These are phyloP conservation scores for Mycena crocata DNA, from an alignment of 768 basidiomycete species.

Conservation along the genomic window DNA sequence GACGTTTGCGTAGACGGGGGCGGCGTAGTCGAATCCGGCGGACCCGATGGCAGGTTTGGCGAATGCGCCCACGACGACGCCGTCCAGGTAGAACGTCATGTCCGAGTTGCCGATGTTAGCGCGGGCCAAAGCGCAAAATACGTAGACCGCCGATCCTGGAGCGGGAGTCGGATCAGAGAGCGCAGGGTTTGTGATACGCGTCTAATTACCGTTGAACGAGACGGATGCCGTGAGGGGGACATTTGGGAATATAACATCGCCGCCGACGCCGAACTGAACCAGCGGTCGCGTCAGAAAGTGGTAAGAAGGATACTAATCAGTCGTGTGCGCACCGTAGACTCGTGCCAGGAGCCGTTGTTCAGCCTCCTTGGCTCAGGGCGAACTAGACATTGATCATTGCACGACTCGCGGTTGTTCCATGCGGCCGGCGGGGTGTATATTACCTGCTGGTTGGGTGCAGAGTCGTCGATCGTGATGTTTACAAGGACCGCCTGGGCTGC, in stretches of 20 bases:
- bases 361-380: conserved; percentile 35
- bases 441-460: conserved; percentile 48
- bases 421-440: conserved; percentile 45
- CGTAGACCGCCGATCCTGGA: conserved; percentile 58
- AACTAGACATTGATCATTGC: conserved; percentile 39
- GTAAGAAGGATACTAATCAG: not conserved
- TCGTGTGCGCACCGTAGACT: conserved; percentile 37
- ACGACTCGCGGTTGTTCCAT: conserved; percentile 47
- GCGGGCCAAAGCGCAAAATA: conserved; percentile 51
- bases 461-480: conserved; percentile 59
- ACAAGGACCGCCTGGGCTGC: conserved; percentile 35
- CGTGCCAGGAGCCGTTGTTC: conserved; percentile 49
- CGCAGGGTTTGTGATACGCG: not conserved
- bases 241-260: conserved; percentile 31
- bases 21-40: conserved; percentile 40
- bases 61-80: conserved; percentile 41
- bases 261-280: conserved; percentile 26
- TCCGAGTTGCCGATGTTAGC: conserved; percentile 41
- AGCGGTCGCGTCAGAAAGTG: conserved; percentile 6
- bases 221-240: conserved; percentile 42
- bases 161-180: conserved; percentile 4
- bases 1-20: conserved; percentile 44
- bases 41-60: conserved; percentile 29
- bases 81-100: conserved; percentile 51
- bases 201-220: conserved; percentile 49